A percentile compares a stretch with the other conserved stretches of the same genome.
Conservation (phyloP, 345 rosid species). For the Gossypium mustelinum region DNA sequence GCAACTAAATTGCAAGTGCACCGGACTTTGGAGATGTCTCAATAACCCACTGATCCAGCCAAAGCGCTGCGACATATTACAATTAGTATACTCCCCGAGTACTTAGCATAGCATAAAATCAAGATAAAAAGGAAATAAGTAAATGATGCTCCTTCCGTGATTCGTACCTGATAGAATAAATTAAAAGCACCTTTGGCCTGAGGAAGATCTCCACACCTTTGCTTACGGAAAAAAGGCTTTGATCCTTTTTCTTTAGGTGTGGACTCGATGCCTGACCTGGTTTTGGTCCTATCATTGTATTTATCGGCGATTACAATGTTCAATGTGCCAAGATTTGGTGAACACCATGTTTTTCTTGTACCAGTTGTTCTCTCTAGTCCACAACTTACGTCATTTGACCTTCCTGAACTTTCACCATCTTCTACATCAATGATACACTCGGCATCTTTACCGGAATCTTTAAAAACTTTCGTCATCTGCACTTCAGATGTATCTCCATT, state of each 20-base stretch:
- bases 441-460: constrained; percentile 32
- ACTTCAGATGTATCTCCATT: constrained; percentile 27
- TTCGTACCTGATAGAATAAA: constrained; percentile 48
- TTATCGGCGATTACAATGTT: constrained; percentile 46
- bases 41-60: constrained; percentile 40
- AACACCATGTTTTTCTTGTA: constrained; percentile 56
- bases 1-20: constrained; percentile 41
- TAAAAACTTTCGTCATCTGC: constrained; percentile 10
- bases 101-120: neutral
- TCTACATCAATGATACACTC: constrained; percentile 38
- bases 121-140: neutral
- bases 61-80: constrained; percentile 37
- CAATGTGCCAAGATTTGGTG: constrained; percentile 60
- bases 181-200: constrained; percentile 28
- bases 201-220: constrained; percentile 42
- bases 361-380: constrained; percentile 37
- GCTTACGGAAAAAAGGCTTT: constrained; percentile 54
- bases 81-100: constrained; percentile 8
- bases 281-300: constrained; percentile 29
- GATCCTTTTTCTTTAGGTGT: constrained; percentile 70
- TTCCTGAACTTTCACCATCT: constrained; percentile 34
- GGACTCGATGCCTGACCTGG: constrained; percentile 34
- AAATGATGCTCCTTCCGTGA: neutral
- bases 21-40: constrained; percentile 44
- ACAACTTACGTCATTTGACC: constrained; percentile 25